Conservation (phyloP, 345 rosid genomes). For the Gossypium mustelinum region DNA sequence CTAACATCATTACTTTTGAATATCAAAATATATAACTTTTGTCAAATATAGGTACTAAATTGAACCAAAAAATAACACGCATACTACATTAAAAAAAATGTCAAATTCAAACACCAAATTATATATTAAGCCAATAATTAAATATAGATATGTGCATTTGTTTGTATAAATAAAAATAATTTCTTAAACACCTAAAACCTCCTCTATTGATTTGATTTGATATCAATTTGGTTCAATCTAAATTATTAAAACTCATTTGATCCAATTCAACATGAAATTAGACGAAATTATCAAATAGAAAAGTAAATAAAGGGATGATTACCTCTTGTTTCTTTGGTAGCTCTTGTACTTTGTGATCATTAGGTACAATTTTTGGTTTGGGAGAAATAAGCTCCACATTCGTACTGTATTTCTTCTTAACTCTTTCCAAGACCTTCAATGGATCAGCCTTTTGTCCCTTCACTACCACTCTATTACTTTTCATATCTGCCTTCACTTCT, state of each 20-base stretch:
- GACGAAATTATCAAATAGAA: too few species aligned
- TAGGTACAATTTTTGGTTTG: constrained; percentile 23
- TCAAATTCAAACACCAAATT: too few species aligned
- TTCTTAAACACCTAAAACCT: not conserved
- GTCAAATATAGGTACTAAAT: too few species aligned
- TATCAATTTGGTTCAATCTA: too few species aligned
- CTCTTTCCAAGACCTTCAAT: constrained; percentile 36
- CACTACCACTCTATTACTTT: constrained; percentile 39
- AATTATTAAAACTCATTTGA: too few species aligned
- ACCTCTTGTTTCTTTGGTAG: constrained; percentile 35
- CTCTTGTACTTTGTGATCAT: constrained; percentile 21
- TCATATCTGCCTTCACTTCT: constrained; percentile 35
- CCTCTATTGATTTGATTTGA: not conserved
- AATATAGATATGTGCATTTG: not conserved
- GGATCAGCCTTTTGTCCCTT: constrained; percentile 50
- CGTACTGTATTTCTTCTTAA: constrained; percentile 45
- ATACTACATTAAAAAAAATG: too few species aligned
- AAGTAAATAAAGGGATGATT: not conserved
- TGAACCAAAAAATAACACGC: too few species aligned
- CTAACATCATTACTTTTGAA: too few species aligned
- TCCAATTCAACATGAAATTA: too few species aligned
- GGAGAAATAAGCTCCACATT: constrained; percentile 57
- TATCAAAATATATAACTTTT: too few species aligned
- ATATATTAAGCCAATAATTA: too few species aligned
- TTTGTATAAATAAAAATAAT: not conserved